phyloP scores from a whole-genome alignment of 768 basidiomycete species.

The Pholiota molesta region DNA sequence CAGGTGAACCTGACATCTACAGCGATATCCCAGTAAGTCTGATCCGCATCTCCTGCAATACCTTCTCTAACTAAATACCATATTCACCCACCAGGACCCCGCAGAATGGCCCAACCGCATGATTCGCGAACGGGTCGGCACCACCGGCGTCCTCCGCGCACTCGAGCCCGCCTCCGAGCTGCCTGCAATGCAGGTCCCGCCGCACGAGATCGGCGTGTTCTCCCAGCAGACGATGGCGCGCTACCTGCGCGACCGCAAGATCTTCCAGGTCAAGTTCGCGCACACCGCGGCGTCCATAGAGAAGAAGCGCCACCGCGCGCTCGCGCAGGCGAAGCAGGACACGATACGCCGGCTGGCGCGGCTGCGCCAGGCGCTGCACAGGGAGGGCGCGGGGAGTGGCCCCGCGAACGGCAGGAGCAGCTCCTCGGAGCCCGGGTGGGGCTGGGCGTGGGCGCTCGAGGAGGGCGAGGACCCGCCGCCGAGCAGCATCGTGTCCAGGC shows the following conservation, averaged over 20 bases:
- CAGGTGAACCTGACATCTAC: conserved; percentile 70
- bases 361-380: conserved; percentile 44
- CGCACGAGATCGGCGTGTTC: conserved; percentile 69
- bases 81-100: conserved; percentile 29
- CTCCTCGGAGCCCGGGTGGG: conserved; percentile 51
- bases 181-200: conserved; percentile 63
- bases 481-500: conserved; percentile 85
- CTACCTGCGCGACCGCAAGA: conserved; percentile 64
- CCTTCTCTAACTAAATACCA: not conserved
- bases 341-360: conserved; percentile 54
- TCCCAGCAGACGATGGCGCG: conserved; percentile 77
- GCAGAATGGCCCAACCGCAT: conserved; percentile 57
- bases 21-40: conserved; percentile 44
- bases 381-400: conserved; percentile 16
- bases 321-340: conserved; percentile 68
- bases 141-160: conserved; percentile 77
- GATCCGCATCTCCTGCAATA: not conserved
- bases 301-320: conserved; percentile 64
- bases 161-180: conserved; percentile 76
- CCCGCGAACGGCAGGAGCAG: conserved; percentile 15
- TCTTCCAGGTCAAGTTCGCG: conserved; percentile 72
- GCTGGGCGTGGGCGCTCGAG: conserved; percentile 87
- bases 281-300: conserved; percentile 60
- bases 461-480: conserved; percentile 85
- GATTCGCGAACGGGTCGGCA: conserved; percentile 91